Evolutionary conservation across 345 rosid species (phyloP).

Genomic region (Turritis glabra): DNA sequence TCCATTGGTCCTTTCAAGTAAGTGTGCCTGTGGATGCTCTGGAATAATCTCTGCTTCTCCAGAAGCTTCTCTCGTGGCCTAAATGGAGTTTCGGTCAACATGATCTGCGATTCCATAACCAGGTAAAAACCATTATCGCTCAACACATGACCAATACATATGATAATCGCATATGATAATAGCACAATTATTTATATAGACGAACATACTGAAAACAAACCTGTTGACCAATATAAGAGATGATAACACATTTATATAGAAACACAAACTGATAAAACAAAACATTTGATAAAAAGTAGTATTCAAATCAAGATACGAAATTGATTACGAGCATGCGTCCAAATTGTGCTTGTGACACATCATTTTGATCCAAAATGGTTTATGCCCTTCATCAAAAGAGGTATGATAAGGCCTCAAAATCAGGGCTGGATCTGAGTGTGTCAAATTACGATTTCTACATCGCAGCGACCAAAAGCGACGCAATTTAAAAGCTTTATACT

Average conservation of each 20-base stretch:
- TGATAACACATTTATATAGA: neutral
- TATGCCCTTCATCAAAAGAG: neutral
- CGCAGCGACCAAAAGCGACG: neutral
- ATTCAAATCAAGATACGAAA: neutral
- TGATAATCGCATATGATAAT: too few species aligned
- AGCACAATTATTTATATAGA: too few species aligned
- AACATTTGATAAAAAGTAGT: neutral
- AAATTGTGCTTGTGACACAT: neutral
- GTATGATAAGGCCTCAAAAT: neutral
- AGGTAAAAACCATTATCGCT: neutral
- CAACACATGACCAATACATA: neutral
- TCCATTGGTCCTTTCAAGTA: slow-evolving; percentile 82
- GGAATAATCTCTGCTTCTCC: slow-evolving; percentile 79
- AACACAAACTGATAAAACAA: neutral
- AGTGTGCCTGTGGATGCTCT: slow-evolving; percentile 73
- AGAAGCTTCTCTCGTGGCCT: slow-evolving; percentile 82
- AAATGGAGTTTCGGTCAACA: slow-evolving; percentile 76
- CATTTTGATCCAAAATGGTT: slow-evolving; percentile 2
- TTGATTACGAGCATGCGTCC: neutral
- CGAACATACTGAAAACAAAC: too few species aligned
- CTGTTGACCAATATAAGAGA: too few species aligned
- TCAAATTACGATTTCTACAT: neutral
- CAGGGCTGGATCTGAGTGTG: slow-evolving; percentile 11
- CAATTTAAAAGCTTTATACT: neutral
- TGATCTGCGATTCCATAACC: slow-evolving; percentile 28